These are phyloP conservation scores for Colletotrichum truncatum DNA, from an alignment of 2,329 filamentous ascomycete genomes.

Conservation along the genomic window DNA sequence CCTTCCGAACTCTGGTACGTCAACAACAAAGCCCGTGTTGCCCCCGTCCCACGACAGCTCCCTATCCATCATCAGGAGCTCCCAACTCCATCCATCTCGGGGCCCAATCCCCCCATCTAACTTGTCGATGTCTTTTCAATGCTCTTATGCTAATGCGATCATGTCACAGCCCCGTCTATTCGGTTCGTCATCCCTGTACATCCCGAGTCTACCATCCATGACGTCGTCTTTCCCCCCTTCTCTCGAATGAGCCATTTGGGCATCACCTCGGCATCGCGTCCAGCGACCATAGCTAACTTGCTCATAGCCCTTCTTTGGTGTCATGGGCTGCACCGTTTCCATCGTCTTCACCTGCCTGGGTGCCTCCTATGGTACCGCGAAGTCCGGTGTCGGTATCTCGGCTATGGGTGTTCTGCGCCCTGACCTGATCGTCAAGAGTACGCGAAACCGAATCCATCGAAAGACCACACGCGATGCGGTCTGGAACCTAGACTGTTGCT, in stretches of 20 bases:
- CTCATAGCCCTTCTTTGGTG: slow-evolving; percentile 85
- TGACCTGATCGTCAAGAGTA: slow-evolving; percentile 99
- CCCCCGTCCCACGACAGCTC: slow-evolving; percentile 40
- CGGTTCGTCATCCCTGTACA: slow-evolving; percentile 76
- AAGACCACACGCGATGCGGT: neutral
- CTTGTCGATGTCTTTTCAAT: neutral
- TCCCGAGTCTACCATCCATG: slow-evolving; percentile 31
- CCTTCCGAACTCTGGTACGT: slow-evolving; percentile 84
- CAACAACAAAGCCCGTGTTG: slow-evolving; percentile 41
- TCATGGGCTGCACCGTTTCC: slow-evolving; percentile 96
- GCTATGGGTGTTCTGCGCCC: slow-evolving; percentile 98
- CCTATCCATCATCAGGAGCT: slow-evolving; percentile 41
- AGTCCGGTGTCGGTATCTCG: slow-evolving; percentile 98
- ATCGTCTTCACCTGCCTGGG: slow-evolving; percentile 98
- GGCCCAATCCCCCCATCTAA: neutral
- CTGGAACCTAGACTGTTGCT: slow-evolving; percentile 20
- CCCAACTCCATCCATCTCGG: slow-evolving; percentile 35
- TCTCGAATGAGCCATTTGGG: slow-evolving; percentile 29
- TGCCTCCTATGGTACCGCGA: slow-evolving; percentile 97
- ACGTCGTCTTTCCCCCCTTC: slow-evolving; percentile 28
- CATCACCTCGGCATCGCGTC: neutral
- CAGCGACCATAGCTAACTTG: slow-evolving; percentile 43
- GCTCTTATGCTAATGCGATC: slow-evolving; percentile 35
- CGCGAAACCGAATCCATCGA: slow-evolving; percentile 44
- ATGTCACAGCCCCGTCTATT: slow-evolving; percentile 86